These are phyloP conservation scores for Cornus florida DNA, from an alignment of 148 eudicot genomes.

Conservation along the genomic window DNA sequence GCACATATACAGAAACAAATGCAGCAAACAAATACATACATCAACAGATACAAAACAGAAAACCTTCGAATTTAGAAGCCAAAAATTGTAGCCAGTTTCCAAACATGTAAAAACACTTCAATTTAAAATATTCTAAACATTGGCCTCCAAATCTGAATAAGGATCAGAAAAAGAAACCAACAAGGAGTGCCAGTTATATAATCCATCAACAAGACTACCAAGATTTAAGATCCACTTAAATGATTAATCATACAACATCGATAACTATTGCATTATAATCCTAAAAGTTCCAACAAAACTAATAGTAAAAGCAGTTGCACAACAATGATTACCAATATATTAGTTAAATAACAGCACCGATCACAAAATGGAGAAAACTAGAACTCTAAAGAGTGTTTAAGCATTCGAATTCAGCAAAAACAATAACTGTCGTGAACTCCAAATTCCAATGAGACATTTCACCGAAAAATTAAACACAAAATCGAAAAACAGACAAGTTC, in stretches of 20 bases:
- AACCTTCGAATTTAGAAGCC: background rate
- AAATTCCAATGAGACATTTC: slow-evolving; percentile 13
- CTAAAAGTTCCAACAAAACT: background rate
- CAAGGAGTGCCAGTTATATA: background rate
- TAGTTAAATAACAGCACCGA: too few species aligned
- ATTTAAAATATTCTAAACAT: background rate
- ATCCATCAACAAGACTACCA: background rate
- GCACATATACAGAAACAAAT: background rate
- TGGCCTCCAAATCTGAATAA: background rate
- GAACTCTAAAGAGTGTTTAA: background rate
- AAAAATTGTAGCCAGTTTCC: background rate
- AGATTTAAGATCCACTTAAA: background rate
- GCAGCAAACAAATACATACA: background rate
- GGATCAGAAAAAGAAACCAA: background rate
- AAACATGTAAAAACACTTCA: background rate
- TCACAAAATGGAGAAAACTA: background rate
- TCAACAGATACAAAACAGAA: background rate
- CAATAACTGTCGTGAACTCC: slow-evolving; percentile 25
- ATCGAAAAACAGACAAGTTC: slow-evolving; percentile 1
- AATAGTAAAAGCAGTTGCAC: slow-evolving; percentile 1
- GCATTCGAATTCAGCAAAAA: slow-evolving; percentile 2
- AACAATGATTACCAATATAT: background rate
- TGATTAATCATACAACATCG: background rate
- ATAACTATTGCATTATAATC: background rate
- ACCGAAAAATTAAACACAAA: too few species aligned